Base-by-base conservation (phyloP, 2,329 filamentous ascomycete genomes). In the Trichoderma guizhouense region DNA sequence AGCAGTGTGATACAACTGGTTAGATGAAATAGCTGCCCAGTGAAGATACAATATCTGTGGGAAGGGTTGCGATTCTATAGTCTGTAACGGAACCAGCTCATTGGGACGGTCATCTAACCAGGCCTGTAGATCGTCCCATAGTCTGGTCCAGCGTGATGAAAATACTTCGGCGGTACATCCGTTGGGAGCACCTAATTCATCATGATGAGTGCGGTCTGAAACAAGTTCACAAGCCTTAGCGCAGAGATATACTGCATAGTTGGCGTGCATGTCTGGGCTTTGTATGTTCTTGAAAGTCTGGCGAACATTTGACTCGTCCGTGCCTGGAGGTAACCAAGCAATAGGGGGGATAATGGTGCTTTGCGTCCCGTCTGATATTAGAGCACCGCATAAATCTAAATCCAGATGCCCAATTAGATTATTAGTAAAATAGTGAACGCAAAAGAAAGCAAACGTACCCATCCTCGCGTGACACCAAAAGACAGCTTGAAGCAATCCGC, bases 241-340 rank as follows among this genome's bases (percentile, higher is more conserved):
- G 65, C 83, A 86, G 1, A 90, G 82, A 73, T 87, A 90, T 3
- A 90, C 87, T 8, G 87, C 83, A 74, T 87, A 87, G 74, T 90
- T 90, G 36, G 88, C 88, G 73, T 88, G 84, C 83, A 86, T 88
- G 74, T 90, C 88, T 6, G 85, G 81, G 15, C 26, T 24, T 39
- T 32, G 53, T n/a, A 47, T 26, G 24, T 43, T 47, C 5, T 47
- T 24, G 14, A 68, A 68, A 7, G 7, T 11, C 30, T 60, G 53
- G 5, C 65, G 53, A 15, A 26, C 53, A 24, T 30, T 32, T 11
- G 26, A 18, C 53, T 47, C 53, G 34, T 68, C 53, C 0, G 65
- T 60, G 21, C 34, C 65, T 47, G 65, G 65, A 15, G 65, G 53
- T 1, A 68, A 34, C 65, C 65, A 68, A 60, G 53, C 65, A 6